Evolutionary conservation across 306 rosid species (phyloP), one percentile per base, ranked within the genome.

Genomic region (Ormosia emarginata): DNA sequence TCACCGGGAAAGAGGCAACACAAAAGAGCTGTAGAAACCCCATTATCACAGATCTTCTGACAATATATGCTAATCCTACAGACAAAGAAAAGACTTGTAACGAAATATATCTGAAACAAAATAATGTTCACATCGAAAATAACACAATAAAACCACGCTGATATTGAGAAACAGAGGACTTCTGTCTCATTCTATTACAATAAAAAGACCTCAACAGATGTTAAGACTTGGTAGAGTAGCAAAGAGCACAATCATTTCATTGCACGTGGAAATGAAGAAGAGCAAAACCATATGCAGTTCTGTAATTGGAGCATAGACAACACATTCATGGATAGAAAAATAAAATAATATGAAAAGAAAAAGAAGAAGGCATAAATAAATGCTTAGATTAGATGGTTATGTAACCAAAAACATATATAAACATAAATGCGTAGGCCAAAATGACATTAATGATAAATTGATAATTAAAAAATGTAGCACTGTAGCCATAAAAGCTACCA

Each of bases 1-100:
- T 7, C 32, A 86, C 80, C 0, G 92, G 92, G 12, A 61, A 24
- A 37, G 90, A 86, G 67, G 92, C 90, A 52, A 89, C 87, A 79
- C 5, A 34, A 37, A 89, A 71, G 5, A 89, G 88, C 59, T 84
- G 61, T 7, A 84, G 8, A 62, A 89, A 77, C 63, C 90, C 90
- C 92, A 89, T 89, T 39, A 2, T 33, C 77, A 66, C 83, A 33
- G 79, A 43, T 64, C 82, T 73, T 77, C 58, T 58, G 37, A 40
- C 61, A 49, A 33, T 12, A 1, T 32, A 30, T 46, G 46, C 36
- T n/a, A 74, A 57, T 67, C 67, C 86, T 85, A 15, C 67, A 74
- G 3, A 7, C 18, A 65, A 67, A 6, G 6, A 32, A 76, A 3
- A 46, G 0, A 37, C 29, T n/a, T 1, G 10, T 69, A 40, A 76